Evolutionary conservation across 2,329 filamentous ascomycete genomes (phyloP).

Genomic region (Pseudogymnoascus sp.): DNA sequence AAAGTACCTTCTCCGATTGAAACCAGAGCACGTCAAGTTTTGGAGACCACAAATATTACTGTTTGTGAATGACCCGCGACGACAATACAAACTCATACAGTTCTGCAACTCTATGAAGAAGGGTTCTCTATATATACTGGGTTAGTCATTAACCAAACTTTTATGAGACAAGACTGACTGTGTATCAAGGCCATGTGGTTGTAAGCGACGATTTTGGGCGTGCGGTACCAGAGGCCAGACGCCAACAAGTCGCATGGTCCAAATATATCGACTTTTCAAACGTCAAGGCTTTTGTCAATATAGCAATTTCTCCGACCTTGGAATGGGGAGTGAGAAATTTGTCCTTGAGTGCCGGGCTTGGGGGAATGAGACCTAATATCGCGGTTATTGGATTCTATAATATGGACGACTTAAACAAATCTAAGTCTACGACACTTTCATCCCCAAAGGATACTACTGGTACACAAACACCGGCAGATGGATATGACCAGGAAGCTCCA

Average conservation of each 20-base stretch:
- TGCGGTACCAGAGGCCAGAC: slow-evolving; percentile 70
- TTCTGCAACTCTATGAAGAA: slow-evolving; percentile 92
- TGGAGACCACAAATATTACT: slow-evolving; percentile 85
- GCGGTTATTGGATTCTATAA: slow-evolving; percentile 75
- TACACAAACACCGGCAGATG: background rate
- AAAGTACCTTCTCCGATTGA: slow-evolving; percentile 76
- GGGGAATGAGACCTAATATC: slow-evolving; percentile 84
- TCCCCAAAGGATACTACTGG: slow-evolving; percentile 19
- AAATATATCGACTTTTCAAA: slow-evolving; percentile 79
- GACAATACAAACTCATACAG: slow-evolving; percentile 73
- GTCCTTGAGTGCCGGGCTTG: slow-evolving; percentile 70
- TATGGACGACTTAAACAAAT: slow-evolving; percentile 62
- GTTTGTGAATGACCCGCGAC: slow-evolving; percentile 73
- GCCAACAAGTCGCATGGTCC: slow-evolving; percentile 74
- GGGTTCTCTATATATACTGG: slow-evolving; percentile 56
- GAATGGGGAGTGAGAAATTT: slow-evolving; percentile 82
- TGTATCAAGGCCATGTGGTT: slow-evolving; percentile 75
- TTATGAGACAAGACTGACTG: background rate
- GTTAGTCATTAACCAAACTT: background rate
- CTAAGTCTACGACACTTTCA: slow-evolving; percentile 20
- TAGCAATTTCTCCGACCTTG: slow-evolving; percentile 71
- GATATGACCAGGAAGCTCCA: background rate
- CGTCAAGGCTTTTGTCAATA: slow-evolving; percentile 84
- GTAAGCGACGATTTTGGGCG: slow-evolving; percentile 73
- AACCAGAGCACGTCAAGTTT: slow-evolving; percentile 85